Evolutionary conservation across 2,329 filamentous ascomycete genomes (phyloP).

Genomic region (Anthostomella pinea): DNA sequence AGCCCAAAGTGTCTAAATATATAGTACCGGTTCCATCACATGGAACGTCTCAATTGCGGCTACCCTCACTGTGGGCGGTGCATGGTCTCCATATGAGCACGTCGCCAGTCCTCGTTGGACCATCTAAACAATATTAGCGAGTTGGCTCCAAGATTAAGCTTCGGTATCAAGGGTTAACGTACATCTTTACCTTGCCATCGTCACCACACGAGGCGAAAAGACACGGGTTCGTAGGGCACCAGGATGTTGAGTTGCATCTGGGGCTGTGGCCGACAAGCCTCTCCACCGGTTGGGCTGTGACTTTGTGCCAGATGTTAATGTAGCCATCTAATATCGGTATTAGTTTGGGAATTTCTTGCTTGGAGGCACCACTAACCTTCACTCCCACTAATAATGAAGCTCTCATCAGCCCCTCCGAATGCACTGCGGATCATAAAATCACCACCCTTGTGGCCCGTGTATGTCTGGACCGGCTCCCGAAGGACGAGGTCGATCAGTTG

Average conservation of each 20-base stretch:
- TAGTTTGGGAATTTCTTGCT: too few species aligned
- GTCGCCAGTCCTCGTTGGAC: conserved; percentile 36
- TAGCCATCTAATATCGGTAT: conserved; percentile 52
- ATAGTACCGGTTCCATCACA: not conserved
- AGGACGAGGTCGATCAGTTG: conserved; percentile 75
- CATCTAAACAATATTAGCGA: conserved; percentile 30
- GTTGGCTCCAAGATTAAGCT: too few species aligned
- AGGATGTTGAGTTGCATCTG: conserved; percentile 83
- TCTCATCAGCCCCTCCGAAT: conserved; percentile 89
- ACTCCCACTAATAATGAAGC: conserved; percentile 87
- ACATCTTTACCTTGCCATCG: conserved; percentile 83
- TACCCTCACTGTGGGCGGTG: conserved; percentile 14
- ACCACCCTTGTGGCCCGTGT: conserved; percentile 71
- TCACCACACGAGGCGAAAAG: conserved; percentile 93
- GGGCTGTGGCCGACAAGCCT: conserved; percentile 70
- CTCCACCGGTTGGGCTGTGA: conserved; percentile 72
- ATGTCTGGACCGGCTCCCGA: conserved; percentile 69
- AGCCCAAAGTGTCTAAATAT: not conserved
- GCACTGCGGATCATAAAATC: conserved; percentile 76
- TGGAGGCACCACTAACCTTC: conserved; percentile 60
- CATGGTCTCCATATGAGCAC: conserved; percentile 13
- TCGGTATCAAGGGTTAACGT: conserved; percentile 37
- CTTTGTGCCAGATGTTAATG: conserved; percentile 89
- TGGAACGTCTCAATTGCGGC: conserved; percentile 21
- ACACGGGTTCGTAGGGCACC: conserved; percentile 79